These are phyloP conservation scores for Mallotus repandus DNA, from an alignment of 441 rosid species.

Conservation along the genomic window DNA sequence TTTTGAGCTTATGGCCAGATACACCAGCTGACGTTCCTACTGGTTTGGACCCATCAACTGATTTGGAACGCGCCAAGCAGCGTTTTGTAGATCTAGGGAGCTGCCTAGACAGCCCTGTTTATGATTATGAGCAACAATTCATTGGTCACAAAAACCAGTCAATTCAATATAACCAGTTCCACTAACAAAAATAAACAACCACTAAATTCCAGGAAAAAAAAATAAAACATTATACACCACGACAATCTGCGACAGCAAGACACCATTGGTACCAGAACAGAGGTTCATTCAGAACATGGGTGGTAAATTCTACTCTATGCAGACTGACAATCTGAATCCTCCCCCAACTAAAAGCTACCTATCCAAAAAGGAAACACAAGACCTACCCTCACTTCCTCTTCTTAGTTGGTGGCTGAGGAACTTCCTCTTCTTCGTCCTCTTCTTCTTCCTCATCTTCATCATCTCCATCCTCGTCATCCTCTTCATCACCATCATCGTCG, in stretches of 20 bases:
- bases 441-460: conserved; percentile 44
- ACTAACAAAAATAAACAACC: not conserved
- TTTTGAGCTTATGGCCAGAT: no score
- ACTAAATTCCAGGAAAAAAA: conserved; percentile 3
- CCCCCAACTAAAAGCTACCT: conserved; percentile 19
- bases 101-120: no score
- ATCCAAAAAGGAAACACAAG: conserved; percentile 3
- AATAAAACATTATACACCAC: conserved; percentile 15
- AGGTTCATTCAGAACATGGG: conserved; percentile 21
- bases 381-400: conserved; percentile 56
- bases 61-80: no score
- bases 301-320: conserved; percentile 29
- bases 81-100: not conserved
- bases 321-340: conserved; percentile 22
- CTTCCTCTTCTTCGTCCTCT: conserved; percentile 44
- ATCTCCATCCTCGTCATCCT: conserved; percentile 26
- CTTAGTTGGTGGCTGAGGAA: conserved; percentile 72
- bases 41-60: no score
- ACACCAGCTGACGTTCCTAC: no score
- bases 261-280: conserved; percentile 8
- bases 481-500: conserved; percentile 34
- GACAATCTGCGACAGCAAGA: conserved; percentile 19
- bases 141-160: not conserved
- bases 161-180: not conserved
- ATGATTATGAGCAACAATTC: not conserved